Evolutionary conservation across 345 rosid species (phyloP), one percentile per base, ranked within the genome.

Genomic region (Pugionium cornutum): DNA sequence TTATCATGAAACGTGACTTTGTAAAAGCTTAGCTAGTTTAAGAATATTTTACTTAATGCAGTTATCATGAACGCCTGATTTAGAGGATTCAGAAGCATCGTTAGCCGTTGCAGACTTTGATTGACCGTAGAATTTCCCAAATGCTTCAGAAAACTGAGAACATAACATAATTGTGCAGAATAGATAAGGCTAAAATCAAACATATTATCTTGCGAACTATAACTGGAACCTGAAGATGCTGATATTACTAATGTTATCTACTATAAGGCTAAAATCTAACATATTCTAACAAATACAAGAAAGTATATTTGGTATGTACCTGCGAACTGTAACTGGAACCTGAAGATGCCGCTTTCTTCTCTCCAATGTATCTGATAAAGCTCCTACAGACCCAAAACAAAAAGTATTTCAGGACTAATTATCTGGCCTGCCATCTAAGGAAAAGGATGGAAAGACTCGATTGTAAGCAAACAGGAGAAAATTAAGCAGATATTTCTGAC

Each of bases 111-210:
- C 84, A 56, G 75, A 62, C 84, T 83, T 90, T 8, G 97, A 81
- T 66, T 86, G 99, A 67, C 96, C 88, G 45, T 94, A 94, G 34
- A 94, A 79, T 74, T 94, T 94, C 62, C 96, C 92, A 81, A 94
- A 88, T 64, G 99, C 97, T 79, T 83, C 99, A 9, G 96, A 86
- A 57, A 94, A 83, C 99, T 90, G 0, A 58, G 53, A 73, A 60
- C 37, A 28, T 35, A 51, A 43, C 28, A 62, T 31, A 39, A 53
- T 42, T 32, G 11, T 4, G 44, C n/a, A n/a, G n/a, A n/a, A n/a
- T n/a, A n/a, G n/a, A n/a, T n/a, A n/a, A n/a, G n/a, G n/a, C n/a
- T n/a, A n/a, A n/a, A n/a, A n/a, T n/a, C n/a, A n/a, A n/a, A n/a
- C n/a, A n/a, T n/a, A n/a, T n/a, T n/a, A n/a, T n/a, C n/a, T n/a